Base-by-base conservation (phyloP, 345 rosid genomes). In the Melaleuca alternifolia region DNA sequence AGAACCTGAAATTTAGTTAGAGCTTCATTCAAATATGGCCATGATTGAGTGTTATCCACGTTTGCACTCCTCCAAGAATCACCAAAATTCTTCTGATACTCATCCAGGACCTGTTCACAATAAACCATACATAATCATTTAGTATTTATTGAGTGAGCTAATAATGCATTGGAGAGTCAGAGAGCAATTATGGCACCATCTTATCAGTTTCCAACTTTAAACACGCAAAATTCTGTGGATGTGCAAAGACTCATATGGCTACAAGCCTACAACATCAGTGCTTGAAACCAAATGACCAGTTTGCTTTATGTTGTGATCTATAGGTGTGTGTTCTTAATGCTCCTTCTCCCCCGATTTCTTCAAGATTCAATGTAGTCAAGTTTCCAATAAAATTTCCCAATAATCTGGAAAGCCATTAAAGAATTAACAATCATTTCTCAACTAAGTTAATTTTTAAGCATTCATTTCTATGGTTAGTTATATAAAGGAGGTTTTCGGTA, bases 1-100 rank as follows among this genome's bases (percentile, higher is more conserved):
- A 41, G 52, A 65, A 96, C 99, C 94, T 97, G 99, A 89, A 92
- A 97, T 89, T 94, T 97, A 87, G 87, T 84, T 84, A 97, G 89
- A 82, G 99, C 98, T 87, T 95, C 95, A 77, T 85, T 84, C 85
- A 96, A 88, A 89, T 97, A 97, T 24, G 98, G 95, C 99, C 99
- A 97, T 30, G 95, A 82, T 88, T 92, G 91, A 87, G 75, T 54
- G 87, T 89, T 89, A 90, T 95, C 99, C 28, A 90, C 91, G 89
- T 91, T 93, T 10, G 86, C 90, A 54, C 93, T 87, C 90, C 92
- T 96, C 98, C 97, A 97, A 75, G 98, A 88, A 41, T 96, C 99
- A 83, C 99, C 98, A 88, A 95, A 97, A 86, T 37, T 93, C 92
- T 96, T 97, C 92, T 93, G 93, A 90, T 96, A 94, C 94, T 96